Conservation (phyloP, 768 basidiomycete genomes). For the Auricularia heimuer region DNA sequence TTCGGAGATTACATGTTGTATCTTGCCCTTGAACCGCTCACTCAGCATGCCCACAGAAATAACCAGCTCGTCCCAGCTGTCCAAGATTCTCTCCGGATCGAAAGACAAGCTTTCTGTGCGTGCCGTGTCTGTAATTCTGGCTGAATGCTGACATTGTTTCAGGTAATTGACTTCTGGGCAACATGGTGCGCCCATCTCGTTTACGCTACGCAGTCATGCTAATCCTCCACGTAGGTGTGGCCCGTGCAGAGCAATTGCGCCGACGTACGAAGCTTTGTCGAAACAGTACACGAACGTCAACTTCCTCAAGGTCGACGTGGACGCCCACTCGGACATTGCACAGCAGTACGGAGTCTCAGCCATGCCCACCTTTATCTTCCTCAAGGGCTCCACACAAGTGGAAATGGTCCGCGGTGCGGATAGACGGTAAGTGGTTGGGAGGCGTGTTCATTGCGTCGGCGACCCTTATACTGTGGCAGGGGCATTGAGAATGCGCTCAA, state of each 20-base stretch:
- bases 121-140: background rate
- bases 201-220: too few relatives aligned
- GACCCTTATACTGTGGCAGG: constrained; percentile 25
- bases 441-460: background rate
- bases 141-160: constrained; percentile 4
- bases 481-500: constrained; percentile 50
- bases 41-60: background rate
- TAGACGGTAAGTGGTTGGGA: constrained; percentile 35
- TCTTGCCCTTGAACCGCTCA: background rate
- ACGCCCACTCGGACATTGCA: constrained; percentile 61
- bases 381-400: constrained; percentile 56
- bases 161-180: constrained; percentile 86
- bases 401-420: constrained; percentile 69
- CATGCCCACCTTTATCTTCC: constrained; percentile 80
- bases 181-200: constrained; percentile 41
- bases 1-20: background rate
- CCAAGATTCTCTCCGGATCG: background rate
- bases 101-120: constrained; percentile 53
- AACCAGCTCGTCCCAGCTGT: background rate
- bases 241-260: constrained; percentile 77
- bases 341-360: constrained; percentile 30
- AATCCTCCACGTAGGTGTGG: constrained; percentile 50
- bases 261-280: constrained; percentile 58
- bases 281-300: constrained; percentile 61
- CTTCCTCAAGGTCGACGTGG: constrained; percentile 79